A percentile compares a stretch with the other conserved stretches of the same genome.
Conservation (phyloP, 169 alveolate species). For the Eimeria brunetti region DNA sequence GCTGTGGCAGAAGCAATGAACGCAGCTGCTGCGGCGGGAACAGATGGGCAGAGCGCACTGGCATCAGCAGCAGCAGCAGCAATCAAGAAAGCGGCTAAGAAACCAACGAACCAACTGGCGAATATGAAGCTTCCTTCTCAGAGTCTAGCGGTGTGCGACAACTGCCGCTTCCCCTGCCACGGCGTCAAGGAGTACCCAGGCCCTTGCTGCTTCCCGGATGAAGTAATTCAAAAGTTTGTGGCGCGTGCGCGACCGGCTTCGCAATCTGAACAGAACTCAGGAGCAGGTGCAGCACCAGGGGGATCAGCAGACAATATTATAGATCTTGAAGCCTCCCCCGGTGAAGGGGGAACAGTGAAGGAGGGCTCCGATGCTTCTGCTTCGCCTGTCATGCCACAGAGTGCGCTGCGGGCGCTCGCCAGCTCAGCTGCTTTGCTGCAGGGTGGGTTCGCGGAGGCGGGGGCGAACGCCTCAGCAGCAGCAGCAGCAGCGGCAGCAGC, state of each 20-base stretch:
- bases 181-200: constrained; percentile 79
- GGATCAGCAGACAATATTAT: constrained; percentile 1
- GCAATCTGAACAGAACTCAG: constrained; percentile 22
- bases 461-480: neutral
- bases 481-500: constrained; percentile 60
- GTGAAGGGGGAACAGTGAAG: constrained; percentile 29
- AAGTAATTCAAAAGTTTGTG: constrained; percentile 65
- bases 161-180: constrained; percentile 79
- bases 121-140: constrained; percentile 79
- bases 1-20: constrained; percentile 66
- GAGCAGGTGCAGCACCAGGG: neutral
- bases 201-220: constrained; percentile 80
- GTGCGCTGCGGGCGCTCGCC: constrained; percentile 58
- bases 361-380: constrained; percentile 54
- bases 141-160: constrained; percentile 72
- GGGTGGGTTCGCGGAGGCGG: constrained; percentile 10
- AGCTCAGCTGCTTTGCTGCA: constrained; percentile 67
- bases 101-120: constrained; percentile 76
- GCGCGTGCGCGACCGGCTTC: constrained; percentile 60
- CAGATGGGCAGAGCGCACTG: constrained; percentile 65
- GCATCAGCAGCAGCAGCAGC: constrained; percentile 74
- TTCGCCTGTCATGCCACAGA: constrained; percentile 50
- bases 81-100: constrained; percentile 74
- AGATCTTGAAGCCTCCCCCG: constrained; percentile 43
- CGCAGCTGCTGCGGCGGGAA: constrained; percentile 69